Conservation (phyloP, 2,329 filamentous ascomycete species). For the Colletotrichum ledebouriae region DNA sequence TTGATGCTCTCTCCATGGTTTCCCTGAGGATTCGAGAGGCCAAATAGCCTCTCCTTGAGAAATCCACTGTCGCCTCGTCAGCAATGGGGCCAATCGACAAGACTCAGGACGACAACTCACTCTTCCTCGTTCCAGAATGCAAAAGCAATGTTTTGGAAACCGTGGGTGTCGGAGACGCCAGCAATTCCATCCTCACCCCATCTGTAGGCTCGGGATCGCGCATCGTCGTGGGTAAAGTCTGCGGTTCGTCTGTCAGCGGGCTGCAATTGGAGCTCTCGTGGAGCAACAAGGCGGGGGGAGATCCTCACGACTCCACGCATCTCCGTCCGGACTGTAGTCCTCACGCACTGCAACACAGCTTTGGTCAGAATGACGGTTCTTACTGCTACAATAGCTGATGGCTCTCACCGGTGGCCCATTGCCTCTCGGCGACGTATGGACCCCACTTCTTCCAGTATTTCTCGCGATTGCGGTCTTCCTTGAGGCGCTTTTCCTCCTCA, state of each 20-base stretch:
- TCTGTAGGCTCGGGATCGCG: conserved; percentile 87
- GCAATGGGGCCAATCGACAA: conserved; percentile 46
- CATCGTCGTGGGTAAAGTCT: conserved; percentile 96
- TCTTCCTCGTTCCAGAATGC: conserved; percentile 98
- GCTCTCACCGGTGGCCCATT: conserved; percentile 90
- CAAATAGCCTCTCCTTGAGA: conserved; percentile 94
- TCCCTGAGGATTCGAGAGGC: conserved; percentile 94
- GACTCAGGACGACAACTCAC: conserved; percentile 61
- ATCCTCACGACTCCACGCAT: conserved; percentile 93
- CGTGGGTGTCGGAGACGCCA: conserved; percentile 91
- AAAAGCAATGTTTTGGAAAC: conserved; percentile 92
- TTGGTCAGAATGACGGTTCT: conserved; percentile 21
- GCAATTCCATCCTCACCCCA: conserved; percentile 99
- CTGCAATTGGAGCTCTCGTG: conserved; percentile 38
- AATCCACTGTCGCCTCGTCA: conserved; percentile 76
- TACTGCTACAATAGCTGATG: conserved; percentile 26
- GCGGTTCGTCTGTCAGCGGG: conserved; percentile 42
- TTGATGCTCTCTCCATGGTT: conserved; percentile 98
- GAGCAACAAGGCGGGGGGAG: conserved; percentile 27
- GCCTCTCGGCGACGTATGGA: conserved; percentile 90
- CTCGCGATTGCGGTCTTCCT: conserved; percentile 83
- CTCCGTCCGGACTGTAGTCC: conserved; percentile 90
- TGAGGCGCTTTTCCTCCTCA: conserved; percentile 90
- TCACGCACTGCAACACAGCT: conserved; percentile 75
- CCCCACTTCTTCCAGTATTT: conserved; percentile 99